Evolutionary conservation across 257 asterid genomes (phyloP), one percentile per base, ranked within the genome.

Genomic region (Ballota nigra): DNA sequence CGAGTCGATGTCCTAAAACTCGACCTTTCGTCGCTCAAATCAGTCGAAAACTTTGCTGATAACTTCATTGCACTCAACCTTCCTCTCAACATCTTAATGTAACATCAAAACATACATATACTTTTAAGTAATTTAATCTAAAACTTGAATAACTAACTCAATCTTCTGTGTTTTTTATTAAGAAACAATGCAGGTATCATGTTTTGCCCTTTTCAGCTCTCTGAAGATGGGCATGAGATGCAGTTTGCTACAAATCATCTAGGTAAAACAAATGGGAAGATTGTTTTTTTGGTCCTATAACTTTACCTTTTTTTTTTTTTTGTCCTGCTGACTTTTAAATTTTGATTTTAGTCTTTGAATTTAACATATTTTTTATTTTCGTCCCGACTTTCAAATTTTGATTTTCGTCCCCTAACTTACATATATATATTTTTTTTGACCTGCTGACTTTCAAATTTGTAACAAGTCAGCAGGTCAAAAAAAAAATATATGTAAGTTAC

Each of bases 131-230:
- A 24, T 8, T 1, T 4, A 7, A 19, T 19, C 13, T 52, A 19
- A n/a, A 4, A n/a, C 55, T 47, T n/a, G 22, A 13, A n/a, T 47
- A 7, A 7, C 3, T 16, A 3, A 60, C 49, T 41, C 6, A 41
- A 31, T 29, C 23, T 28, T 41, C 10, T 28, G 22, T 22, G 56
- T 26, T 63, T 26, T 63, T 33, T 29, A 64, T 78, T 4, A 89
- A 94, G 99, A 86, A 95, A 92, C 83, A 95, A 95, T 84, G 99
- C 96, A 31, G 98, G 99, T 1, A 77, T 91, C 63, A 92, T 95
- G 98, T 88, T 86, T 75, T 88, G 95, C 62, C 98, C 98, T 10
- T 91, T 60, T 69, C 84, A 87, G 80, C 90, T 89, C 65, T 90
- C 98, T 18, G 71, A 85, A 69, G 97, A 95, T 66, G 97, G 96